Base-by-base conservation (phyloP, 345 rosid genomes). In the Camelina laxa region DNA sequence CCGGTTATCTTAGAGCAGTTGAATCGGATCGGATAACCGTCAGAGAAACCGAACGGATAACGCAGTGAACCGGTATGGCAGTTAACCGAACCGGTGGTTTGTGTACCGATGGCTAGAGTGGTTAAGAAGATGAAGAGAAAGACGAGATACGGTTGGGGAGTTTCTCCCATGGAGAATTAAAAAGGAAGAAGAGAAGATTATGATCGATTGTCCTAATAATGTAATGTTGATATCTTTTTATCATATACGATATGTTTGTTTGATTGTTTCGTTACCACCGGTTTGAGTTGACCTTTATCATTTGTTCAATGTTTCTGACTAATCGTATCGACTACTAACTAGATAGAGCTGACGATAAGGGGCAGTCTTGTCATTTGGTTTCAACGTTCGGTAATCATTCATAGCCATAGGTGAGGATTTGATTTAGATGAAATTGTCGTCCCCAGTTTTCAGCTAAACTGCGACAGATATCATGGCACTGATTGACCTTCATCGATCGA, bases 31-130 rank as follows among this genome's bases (percentile, higher is more conserved):
- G 71, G 80, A 70, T 84, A 87, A 6, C 65, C 82, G 0, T 79
- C 11, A 16, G 92, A 80, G 81, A 86, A 86, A 9, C 98, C 96
- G 36, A 92, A 90, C 2, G 98, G 98, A 49, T 82, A 88, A 0
- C 44, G 56, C 0, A 84, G 72, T 0, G 1, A 21, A 47, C 47
- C 48, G 67, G 10, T 2, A n/a, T 82, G 74, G 35, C 98, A 88
- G 9, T 61, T 60, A 60, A 51, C 31, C 3, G 66, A 53, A 12
- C 33, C 42, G 41, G 35, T 61, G 38, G 69, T 68, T 20, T 7
- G 48, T 19, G 74, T 11, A 61, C 50, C 49, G 6, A 33, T 19
- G 48, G 64, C 38, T 27, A 33, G n/a, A 33, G 39, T 19, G 48
- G 31, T 15, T 39, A 41, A 39, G 62, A 58, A 2, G 44, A 58